Evolutionary conservation across 2,329 filamentous ascomycete species (phyloP).

Genomic region (Thelonectria olida): DNA sequence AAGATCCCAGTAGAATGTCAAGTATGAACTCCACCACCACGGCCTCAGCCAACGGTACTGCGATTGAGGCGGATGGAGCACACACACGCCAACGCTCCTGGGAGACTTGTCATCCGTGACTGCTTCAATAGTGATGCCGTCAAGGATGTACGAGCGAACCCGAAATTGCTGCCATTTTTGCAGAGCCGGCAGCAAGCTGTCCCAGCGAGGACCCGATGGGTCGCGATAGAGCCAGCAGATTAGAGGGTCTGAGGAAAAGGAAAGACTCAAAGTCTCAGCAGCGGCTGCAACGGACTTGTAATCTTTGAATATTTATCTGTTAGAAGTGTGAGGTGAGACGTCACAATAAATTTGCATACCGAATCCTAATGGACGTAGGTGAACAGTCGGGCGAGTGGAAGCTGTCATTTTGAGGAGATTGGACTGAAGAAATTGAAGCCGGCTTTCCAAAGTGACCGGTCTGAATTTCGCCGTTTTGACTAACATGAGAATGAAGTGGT

Average conservation of each 20-base stretch:
- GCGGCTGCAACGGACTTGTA: slow-evolving; percentile 3
- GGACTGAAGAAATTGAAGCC: no score
- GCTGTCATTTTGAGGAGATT: neutral
- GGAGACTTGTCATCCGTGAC: neutral
- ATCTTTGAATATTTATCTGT: neutral
- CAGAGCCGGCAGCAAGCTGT: slow-evolving; percentile 2
- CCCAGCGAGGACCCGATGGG: slow-evolving; percentile 15
- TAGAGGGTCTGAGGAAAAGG: slow-evolving; percentile 18
- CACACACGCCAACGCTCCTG: neutral
- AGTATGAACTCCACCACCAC: slow-evolving; percentile 16
- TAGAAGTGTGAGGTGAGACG: no score
- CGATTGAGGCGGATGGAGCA: neutral
- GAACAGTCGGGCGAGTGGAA: neutral
- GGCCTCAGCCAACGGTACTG: slow-evolving; percentile 17
- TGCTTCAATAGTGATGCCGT: slow-evolving; percentile 15
- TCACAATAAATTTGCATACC: neutral
- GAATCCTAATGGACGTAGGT: neutral
- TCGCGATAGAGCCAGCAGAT: slow-evolving; percentile 16
- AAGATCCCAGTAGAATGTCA: slow-evolving; percentile 6
- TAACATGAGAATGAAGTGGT: neutral
- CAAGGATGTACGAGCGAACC: slow-evolving; percentile 10
- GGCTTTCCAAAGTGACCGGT: neutral
- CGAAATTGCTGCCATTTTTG: slow-evolving; percentile 21
- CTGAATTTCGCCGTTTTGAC: neutral
- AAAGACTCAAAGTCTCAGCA: slow-evolving; percentile 18